Conservation (phyloP, 257 asterid species). For the Coffea canephora region DNA sequence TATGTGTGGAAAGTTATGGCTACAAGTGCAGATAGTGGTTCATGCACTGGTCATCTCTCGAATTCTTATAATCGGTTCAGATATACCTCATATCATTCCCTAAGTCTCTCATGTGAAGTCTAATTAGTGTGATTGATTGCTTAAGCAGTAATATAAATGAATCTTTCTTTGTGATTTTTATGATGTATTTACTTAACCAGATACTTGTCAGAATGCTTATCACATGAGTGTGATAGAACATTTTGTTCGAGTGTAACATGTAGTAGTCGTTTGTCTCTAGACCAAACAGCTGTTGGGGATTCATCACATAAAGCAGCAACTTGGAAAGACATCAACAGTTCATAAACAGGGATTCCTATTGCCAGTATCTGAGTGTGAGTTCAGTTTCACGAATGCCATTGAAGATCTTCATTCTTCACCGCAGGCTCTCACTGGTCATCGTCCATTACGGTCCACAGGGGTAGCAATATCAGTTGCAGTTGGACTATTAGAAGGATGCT, state of each 20-base stretch:
- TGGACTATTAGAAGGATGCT: conserved; percentile 84
- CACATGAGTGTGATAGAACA: background rate
- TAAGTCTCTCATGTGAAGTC: background rate
- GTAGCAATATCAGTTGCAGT: conserved; percentile 87
- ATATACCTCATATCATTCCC: background rate
- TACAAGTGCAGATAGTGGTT: background rate
- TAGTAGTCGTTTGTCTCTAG: conserved; percentile 40
- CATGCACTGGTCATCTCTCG: background rate
- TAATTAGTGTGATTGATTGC: background rate
- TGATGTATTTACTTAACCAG: conserved; percentile 9
- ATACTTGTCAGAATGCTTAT: background rate
- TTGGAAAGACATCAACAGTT: conserved; percentile 50
- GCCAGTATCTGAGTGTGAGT: conserved; percentile 80
- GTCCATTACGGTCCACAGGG: conserved; percentile 83
- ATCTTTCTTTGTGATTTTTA: background rate
- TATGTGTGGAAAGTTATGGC: background rate
- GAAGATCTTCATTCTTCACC: conserved; percentile 71
- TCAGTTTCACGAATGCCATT: conserved; percentile 73
- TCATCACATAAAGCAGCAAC: conserved; percentile 51
- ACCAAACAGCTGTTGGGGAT: conserved; percentile 64
- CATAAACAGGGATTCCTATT: conserved; percentile 68
- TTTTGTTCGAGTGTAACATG: conserved; percentile 15
- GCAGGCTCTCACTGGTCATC: conserved; percentile 52
- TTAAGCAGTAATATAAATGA: background rate
- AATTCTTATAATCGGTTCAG: background rate